These are phyloP conservation scores for Entomortierella chlamydospora DNA, from an alignment of 192 early-diverging fungal species.

Conservation along the genomic window DNA sequence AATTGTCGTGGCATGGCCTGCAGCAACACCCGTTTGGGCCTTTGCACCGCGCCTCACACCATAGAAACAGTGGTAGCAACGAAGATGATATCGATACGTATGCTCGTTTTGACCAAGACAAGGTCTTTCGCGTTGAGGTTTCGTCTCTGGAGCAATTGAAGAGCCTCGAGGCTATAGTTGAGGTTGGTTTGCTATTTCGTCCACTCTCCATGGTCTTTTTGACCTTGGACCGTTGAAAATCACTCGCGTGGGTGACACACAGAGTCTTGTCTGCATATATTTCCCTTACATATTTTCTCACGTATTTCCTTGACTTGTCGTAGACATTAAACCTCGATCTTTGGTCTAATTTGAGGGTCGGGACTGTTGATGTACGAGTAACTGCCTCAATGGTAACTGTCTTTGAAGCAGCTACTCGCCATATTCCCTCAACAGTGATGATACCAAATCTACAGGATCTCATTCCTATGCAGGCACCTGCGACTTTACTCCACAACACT, in stretches of 20 bases:
- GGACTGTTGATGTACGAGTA: slow-evolving; percentile 41
- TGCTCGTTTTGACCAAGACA: slow-evolving; percentile 37
- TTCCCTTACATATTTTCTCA: background rate
- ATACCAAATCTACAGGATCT: slow-evolving; percentile 38
- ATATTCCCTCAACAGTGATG: slow-evolving; percentile 25
- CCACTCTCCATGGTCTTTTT: background rate
- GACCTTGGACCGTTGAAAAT: background rate
- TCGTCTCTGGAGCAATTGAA: slow-evolving; percentile 25
- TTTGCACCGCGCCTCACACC: background rate
- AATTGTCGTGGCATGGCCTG: slow-evolving; percentile 3
- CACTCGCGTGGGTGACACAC: background rate
- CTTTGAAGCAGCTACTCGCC: slow-evolving; percentile 3
- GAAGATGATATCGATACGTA: slow-evolving; percentile 3
- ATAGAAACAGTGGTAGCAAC: background rate
- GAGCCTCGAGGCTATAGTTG: slow-evolving; percentile 20
- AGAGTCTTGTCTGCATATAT: background rate
- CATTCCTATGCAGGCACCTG: slow-evolving; percentile 13
- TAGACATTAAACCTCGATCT: slow-evolving; percentile 32
- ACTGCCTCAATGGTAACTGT: slow-evolving; percentile 12
- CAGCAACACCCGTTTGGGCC: slow-evolving; percentile 17
- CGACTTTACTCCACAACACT: background rate
- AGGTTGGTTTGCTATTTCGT: slow-evolving; percentile 15
- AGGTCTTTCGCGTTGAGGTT: slow-evolving; percentile 36
- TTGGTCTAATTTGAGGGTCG: slow-evolving; percentile 47
- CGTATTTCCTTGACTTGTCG: too few species aligned